Conservation (phyloP, 2,329 filamentous ascomycete species). For the Pyrenophora seminiperda region DNA sequence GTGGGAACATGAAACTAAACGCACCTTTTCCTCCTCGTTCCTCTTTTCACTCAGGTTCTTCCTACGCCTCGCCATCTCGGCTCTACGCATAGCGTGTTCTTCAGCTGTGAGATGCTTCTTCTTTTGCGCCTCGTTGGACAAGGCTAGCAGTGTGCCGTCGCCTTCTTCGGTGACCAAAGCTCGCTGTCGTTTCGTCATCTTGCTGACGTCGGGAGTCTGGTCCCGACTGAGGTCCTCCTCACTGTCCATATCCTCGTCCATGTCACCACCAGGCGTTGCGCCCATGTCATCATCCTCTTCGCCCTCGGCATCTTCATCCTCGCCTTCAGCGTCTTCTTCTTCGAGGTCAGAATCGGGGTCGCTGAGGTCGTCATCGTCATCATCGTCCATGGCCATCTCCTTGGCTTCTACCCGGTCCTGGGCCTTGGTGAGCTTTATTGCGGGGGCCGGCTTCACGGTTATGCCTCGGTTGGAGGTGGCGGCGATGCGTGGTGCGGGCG, state of each 20-base stretch:
- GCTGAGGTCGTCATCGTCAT: constrained; percentile 52
- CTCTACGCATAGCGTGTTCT: constrained; percentile 73
- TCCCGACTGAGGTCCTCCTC: constrained; percentile 61
- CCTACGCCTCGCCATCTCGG: constrained; percentile 73
- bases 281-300: constrained; percentile 49
- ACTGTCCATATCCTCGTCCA: constrained; percentile 54
- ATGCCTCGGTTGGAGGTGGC: constrained; percentile 29
- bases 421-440: constrained; percentile 41
- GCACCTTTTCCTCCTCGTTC: constrained; percentile 77
- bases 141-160: constrained; percentile 54
- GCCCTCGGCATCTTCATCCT: constrained; percentile 48
- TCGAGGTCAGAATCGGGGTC: constrained; percentile 49
- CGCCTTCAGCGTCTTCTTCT: constrained; percentile 56
- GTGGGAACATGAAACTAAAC: background rate
- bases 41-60: constrained; percentile 78
- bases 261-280: constrained; percentile 44
- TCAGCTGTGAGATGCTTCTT: constrained; percentile 75
- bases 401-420: constrained; percentile 55
- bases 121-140: constrained; percentile 71
- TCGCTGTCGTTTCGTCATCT: constrained; percentile 71
- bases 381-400: constrained; percentile 57
- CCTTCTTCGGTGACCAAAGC: constrained; percentile 60
- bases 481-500: constrained; percentile 36
- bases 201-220: constrained; percentile 67
- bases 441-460: constrained; percentile 45